Base-by-base conservation (phyloP, 1,139 yeast genomes). In the Scheffersomyces parashehatae region DNA sequence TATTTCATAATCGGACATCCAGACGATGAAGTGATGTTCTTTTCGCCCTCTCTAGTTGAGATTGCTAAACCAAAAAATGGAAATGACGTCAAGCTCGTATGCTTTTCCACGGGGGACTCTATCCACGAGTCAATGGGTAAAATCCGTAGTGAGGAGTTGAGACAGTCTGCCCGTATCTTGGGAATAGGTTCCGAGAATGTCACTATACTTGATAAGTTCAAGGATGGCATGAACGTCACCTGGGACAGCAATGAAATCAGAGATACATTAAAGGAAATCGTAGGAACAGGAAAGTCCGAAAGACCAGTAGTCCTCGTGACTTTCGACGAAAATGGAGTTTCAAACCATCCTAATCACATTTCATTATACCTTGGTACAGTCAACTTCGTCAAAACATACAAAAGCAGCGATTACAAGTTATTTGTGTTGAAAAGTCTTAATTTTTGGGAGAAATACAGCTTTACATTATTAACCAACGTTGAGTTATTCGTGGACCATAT, bases 11-110 rank as follows among this genome's bases (percentile, higher is more conserved):
- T 90, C 35, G 97, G 97, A 1, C 99, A 95, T 64, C 99, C 99
- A 0, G 99, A 95, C 64, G 99, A 95, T 62, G 99, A 95, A 65
- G 93, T 90, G 44, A 95, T 95, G 99, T 95, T 95, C 65, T 95
- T 93, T 59, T 81, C 91, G 0, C 99, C 99, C 0, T 75, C 95
- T 0, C 57, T 89, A 37, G 64, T 79, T 8, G 85, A 80, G 50
- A 55, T 83, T 43, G 51, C 68, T 29, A 79, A 82, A 46, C 62
- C 70, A 3, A 61, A 70, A 50, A 70, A 81, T 52, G 64, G 72
- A 48, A 85, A 85, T 55, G 54, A 62, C 5, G 68, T 89, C 16
- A 71, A 78, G 38, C 60, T 91, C 12, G 58, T 90, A 10, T 90
- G 97, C 53, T 77, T 89, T 47, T 85, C 96, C 1, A 75, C 75